Evolutionary conservation across 192 early-diverging fungal genomes (phyloP).

Genomic region (Neocallimastix lanati): DNA sequence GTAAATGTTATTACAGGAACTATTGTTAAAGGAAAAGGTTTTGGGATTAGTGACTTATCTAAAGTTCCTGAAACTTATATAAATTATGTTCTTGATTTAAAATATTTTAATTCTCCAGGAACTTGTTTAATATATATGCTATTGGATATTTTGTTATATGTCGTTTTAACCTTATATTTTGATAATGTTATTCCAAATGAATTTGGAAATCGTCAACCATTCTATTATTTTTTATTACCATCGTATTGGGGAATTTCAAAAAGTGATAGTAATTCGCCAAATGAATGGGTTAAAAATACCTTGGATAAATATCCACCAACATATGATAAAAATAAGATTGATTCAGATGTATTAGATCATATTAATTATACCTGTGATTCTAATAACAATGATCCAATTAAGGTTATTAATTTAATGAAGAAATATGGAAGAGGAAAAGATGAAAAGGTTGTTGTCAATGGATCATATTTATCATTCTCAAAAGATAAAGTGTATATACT

Average conservation of each 20-base stretch:
- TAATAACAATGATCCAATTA: background rate
- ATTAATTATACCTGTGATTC: background rate
- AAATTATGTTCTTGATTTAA: conserved; percentile 6
- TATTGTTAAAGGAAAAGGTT: background rate
- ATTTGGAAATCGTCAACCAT: conserved; percentile 31
- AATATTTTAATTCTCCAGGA: conserved; percentile 20
- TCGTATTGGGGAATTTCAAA: conserved; percentile 42
- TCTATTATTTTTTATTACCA: conserved; percentile 45
- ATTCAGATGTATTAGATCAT: background rate
- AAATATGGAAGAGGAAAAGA: background rate
- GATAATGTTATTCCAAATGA: conserved; percentile 62
- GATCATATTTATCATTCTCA: background rate
- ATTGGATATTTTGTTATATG: conserved; percentile 23
- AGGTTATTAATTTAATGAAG: background rate
- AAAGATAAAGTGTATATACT: background rate
- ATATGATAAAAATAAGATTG: conserved; percentile 3
- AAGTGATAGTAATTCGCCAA: conserved; percentile 7
- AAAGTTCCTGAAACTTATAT: background rate
- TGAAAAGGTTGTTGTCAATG: background rate
- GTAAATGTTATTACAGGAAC: background rate
- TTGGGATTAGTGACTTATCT: background rate
- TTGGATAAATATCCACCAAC: conserved; percentile 5
- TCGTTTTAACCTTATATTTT: conserved; percentile 46
- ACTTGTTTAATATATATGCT: conserved; percentile 25
- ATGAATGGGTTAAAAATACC: conserved; percentile 18